phyloP scores from a whole-genome alignment of 1,284 basidiomycete species.

The Marasmius tenuissimus region DNA sequence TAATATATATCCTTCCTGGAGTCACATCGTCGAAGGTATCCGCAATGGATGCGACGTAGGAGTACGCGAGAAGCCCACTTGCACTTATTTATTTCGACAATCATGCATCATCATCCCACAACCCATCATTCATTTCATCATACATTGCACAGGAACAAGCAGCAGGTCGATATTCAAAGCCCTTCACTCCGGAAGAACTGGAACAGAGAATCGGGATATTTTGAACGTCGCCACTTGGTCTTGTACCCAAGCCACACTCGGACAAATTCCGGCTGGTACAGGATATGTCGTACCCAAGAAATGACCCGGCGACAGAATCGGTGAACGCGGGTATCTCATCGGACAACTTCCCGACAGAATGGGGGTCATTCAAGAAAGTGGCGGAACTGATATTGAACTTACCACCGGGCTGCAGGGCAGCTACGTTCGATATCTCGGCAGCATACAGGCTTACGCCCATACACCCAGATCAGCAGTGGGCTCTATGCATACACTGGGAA shows the following conservation, averaged over 20 bases:
- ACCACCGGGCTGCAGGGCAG: slow-evolving; percentile 28
- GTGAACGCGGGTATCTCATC: slow-evolving; percentile 28
- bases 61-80: neutral
- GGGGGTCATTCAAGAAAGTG: slow-evolving; percentile 32
- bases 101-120: slow-evolving; percentile 26
- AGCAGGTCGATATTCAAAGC: slow-evolving; percentile 30
- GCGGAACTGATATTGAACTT: slow-evolving; percentile 20
- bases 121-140: slow-evolving; percentile 21
- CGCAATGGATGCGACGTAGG: neutral
- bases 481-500: slow-evolving; percentile 7
- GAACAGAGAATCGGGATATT: slow-evolving; percentile 36
- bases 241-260: slow-evolving; percentile 18
- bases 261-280: neutral
- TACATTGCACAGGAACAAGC: slow-evolving; percentile 30
- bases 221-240: slow-evolving; percentile 33
- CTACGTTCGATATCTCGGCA: slow-evolving; percentile 35
- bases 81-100: slow-evolving; percentile 23
- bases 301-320: slow-evolving; percentile 16
- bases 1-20: neutral
- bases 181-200: slow-evolving; percentile 25
- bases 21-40: neutral
- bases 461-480: slow-evolving; percentile 14
- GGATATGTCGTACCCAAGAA: neutral
- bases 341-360: slow-evolving; percentile 31
- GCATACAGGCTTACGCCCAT: slow-evolving; percentile 37